Evolutionary conservation across 169 alveolate genomes (phyloP).

Genomic region (Cryptosporidium canis): DNA sequence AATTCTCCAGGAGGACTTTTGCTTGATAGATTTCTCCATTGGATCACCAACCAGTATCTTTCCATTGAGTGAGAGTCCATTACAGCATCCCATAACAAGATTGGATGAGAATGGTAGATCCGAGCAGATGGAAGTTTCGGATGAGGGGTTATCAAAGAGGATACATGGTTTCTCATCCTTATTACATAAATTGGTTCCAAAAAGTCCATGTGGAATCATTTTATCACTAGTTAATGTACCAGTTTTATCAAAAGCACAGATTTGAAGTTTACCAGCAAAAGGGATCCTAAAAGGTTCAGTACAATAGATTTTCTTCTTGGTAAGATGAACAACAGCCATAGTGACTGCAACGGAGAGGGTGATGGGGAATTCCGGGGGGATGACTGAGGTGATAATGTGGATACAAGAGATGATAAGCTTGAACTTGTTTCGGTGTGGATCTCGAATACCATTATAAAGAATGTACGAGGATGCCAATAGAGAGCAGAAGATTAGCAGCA

Average conservation of each 20-base stretch:
- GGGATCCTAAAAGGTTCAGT: slow-evolving; percentile 99
- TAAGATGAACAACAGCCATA: slow-evolving; percentile 89
- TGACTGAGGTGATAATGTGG: slow-evolving; percentile 96
- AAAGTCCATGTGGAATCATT: slow-evolving; percentile 81
- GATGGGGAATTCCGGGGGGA: slow-evolving; percentile 99
- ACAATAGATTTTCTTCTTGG: slow-evolving; percentile 93
- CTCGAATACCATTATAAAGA: slow-evolving; percentile 83
- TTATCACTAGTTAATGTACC: slow-evolving; percentile 97
- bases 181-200: slow-evolving; percentile 23
- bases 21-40: slow-evolving; percentile 83
- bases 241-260: slow-evolving; percentile 97
- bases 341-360: slow-evolving; percentile 97
- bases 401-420: slow-evolving; percentile 93
- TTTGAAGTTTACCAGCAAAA: slow-evolving; percentile 91
- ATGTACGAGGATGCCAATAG: slow-evolving; percentile 92
- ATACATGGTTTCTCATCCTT: neutral
- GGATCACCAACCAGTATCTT: slow-evolving; percentile 95
- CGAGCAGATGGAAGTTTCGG: neutral
- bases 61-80: slow-evolving; percentile 88
- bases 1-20: slow-evolving; percentile 38
- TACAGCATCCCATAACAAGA: slow-evolving; percentile 94
- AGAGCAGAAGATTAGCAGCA: slow-evolving; percentile 91
- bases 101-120: slow-evolving; percentile 82
- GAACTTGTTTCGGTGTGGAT: slow-evolving; percentile 84
- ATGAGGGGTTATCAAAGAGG: neutral